Conservation (phyloP, 345 rosid species). For the Lepidium didymum region DNA sequence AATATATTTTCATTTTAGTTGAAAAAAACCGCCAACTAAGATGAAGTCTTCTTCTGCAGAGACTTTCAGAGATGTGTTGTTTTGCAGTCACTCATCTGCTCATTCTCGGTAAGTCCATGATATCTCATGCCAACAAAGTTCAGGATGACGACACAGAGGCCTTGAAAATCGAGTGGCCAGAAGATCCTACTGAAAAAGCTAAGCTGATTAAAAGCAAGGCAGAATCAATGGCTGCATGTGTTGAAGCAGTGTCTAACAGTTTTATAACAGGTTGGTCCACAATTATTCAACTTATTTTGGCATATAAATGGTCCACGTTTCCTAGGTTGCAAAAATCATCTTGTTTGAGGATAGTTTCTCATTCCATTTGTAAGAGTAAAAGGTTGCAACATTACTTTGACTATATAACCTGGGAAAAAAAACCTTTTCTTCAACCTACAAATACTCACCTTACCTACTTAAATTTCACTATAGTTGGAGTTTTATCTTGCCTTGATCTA, state of each 20-base stretch:
- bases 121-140: constrained; percentile 55
- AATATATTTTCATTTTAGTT: neutral
- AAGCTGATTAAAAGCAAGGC: constrained; percentile 67
- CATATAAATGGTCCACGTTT: neutral
- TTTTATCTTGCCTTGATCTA: neutral
- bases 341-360: neutral
- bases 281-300: neutral
- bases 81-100: constrained; percentile 78
- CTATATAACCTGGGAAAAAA: neutral
- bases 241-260: constrained; percentile 73
- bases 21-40: neutral
- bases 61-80: constrained; percentile 91
- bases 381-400: neutral
- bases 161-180: constrained; percentile 77
- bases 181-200: constrained; percentile 82
- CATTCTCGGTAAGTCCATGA: constrained; percentile 70
- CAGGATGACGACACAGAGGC: constrained; percentile 58
- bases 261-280: constrained; percentile 71
- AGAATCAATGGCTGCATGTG: constrained; percentile 58
- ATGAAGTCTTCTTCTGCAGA: constrained; percentile 48
- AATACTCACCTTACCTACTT: neutral
- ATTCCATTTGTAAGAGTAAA: neutral
- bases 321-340: neutral
- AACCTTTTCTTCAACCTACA: neutral
- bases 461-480: neutral